A percentile compares a stretch with the other conserved stretches of the same genome.
phyloP scores from a whole-genome alignment of 2,329 filamentous ascomycete species.

The Hymenoscyphus fraxineus region DNA sequence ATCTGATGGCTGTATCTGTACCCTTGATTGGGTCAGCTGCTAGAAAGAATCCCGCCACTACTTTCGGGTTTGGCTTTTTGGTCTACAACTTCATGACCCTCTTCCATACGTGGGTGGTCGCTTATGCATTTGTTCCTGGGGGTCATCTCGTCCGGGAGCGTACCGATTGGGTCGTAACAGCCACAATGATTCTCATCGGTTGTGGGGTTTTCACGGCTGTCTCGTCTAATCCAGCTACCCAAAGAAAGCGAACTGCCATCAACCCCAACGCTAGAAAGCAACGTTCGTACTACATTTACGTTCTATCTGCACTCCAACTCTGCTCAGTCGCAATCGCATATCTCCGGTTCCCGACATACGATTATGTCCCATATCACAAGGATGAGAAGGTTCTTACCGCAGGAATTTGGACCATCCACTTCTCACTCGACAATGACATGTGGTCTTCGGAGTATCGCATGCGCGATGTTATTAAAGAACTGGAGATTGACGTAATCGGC shows the following conservation, averaged over 20 bases:
- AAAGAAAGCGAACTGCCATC: constrained; percentile 27
- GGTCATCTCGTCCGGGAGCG: constrained; percentile 88
- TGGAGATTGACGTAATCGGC: constrained; percentile 98
- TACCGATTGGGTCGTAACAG: constrained; percentile 92
- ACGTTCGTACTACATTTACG: constrained; percentile 65
- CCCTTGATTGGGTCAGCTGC: constrained; percentile 73
- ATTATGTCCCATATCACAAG: constrained; percentile 86
- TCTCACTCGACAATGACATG: constrained; percentile 97
- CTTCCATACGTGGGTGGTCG: constrained; percentile 98
- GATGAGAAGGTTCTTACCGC: constrained; percentile 86
- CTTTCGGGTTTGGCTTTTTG: constrained; percentile 85
- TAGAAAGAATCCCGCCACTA: constrained; percentile 69
- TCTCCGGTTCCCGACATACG: constrained; percentile 85
- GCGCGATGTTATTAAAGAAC: constrained; percentile 82
- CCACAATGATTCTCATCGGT: constrained; percentile 79
- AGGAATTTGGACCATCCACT: constrained; percentile 98
- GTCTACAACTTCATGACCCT: constrained; percentile 91
- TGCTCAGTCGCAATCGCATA: constrained; percentile 78
- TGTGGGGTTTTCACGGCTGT: constrained; percentile 76
- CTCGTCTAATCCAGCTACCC: constrained; percentile 36
- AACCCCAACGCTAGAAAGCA: constrained; percentile 45
- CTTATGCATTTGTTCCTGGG: constrained; percentile 95
- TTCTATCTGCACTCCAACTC: constrained; percentile 73
- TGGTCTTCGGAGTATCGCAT: constrained; percentile 95
- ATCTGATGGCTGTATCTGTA: constrained; percentile 76